A percentile compares a stretch with the other conserved stretches of the same genome.
phyloP scores from a whole-genome alignment of 2,329 filamentous ascomycete genomes.

The Pezizomycotina sp. region DNA sequence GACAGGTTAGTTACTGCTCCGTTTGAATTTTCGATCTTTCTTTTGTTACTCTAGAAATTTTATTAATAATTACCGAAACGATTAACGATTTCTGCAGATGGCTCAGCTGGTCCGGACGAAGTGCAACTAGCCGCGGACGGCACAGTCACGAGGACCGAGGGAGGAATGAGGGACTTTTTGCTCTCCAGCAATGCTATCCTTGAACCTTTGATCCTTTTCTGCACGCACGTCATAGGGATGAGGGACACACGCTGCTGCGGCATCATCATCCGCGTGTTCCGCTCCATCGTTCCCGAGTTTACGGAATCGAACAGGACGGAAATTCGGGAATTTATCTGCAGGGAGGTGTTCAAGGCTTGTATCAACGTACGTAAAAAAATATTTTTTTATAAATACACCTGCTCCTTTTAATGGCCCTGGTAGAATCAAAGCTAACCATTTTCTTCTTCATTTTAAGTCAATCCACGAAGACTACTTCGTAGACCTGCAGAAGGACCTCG shows the following conservation, averaged over 20 bases:
- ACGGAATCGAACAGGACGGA: conserved; percentile 22
- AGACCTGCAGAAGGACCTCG: conserved; percentile 84
- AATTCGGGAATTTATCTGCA: conserved; percentile 78
- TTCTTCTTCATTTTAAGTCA: conserved; percentile 32
- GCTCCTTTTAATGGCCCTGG: background rate
- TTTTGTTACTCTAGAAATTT: too few species aligned
- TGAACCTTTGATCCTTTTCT: conserved; percentile 79
- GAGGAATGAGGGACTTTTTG: conserved; percentile 58
- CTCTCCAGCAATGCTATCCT: conserved; percentile 61
- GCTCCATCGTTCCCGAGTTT: conserved; percentile 71
- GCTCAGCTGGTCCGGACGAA: too few species aligned
- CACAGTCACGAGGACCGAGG: conserved; percentile 12
- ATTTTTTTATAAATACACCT: background rate
- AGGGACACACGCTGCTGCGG: conserved; percentile 76
- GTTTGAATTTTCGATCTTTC: too few species aligned
- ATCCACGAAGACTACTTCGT: conserved; percentile 95
- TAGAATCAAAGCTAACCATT: background rate
- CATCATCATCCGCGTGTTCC: conserved; percentile 71
- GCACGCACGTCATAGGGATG: conserved; percentile 76
- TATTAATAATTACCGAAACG: conserved; percentile 4
- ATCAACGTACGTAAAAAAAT: conserved; percentile 36
- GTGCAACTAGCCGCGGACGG: conserved; percentile 10
- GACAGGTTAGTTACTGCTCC: conserved; percentile 40
- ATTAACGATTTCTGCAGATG: too few species aligned
- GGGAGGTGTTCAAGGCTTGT: conserved; percentile 64